Evolutionary conservation across 2,329 filamentous ascomycete species (phyloP), one percentile per base, ranked within the genome.

Genomic region (Fusarium sp.): DNA sequence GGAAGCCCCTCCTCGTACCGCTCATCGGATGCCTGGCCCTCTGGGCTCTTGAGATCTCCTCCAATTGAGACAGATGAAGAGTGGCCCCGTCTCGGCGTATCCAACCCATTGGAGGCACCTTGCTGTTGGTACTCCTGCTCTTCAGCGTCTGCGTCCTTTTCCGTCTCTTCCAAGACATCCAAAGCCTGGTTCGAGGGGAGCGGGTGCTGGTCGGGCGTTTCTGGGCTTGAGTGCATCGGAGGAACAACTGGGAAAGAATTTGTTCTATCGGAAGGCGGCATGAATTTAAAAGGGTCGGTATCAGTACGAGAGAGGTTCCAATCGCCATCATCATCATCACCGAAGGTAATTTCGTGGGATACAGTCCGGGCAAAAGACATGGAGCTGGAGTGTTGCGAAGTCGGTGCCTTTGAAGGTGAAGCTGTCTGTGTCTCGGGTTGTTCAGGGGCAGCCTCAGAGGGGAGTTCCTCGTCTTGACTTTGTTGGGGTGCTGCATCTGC

Each of bases 1-100:
- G 91, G 91, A 6, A 94, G 63, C 0, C 91, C 91, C 79, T 94
- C 92, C 62, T 92, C 91, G 68, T 87, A 94, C 46, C 91, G 87
- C 27, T 87, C 86, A 28, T 91, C 87, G 1, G 82, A 80, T 23
- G 81, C 81, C 39, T 85, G 81, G 37, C 82, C 82, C 12, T 82
- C 79, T 2, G 77, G 66, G 43, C 78, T 82, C 23, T 79, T 76
- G 1, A 85, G 65, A 18, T 86, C 82, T 13, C 85, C 82, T 9
- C 85, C 85, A 47, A 85, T 77, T 9, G 79, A 82, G 44, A 82
- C 79, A 8, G 79, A 80, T 11, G 74, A 62, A 4, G 67, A 69
- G 55, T 75, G 75, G 34, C 65, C 74, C 67, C 58, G 71, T 53
- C 46, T 67, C 7, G 68, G 56, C 18, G 65, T 51, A 13, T 60